Base-by-base conservation (phyloP, 495 filamentous ascomycete genomes). In the Gamarada debralockiae region DNA sequence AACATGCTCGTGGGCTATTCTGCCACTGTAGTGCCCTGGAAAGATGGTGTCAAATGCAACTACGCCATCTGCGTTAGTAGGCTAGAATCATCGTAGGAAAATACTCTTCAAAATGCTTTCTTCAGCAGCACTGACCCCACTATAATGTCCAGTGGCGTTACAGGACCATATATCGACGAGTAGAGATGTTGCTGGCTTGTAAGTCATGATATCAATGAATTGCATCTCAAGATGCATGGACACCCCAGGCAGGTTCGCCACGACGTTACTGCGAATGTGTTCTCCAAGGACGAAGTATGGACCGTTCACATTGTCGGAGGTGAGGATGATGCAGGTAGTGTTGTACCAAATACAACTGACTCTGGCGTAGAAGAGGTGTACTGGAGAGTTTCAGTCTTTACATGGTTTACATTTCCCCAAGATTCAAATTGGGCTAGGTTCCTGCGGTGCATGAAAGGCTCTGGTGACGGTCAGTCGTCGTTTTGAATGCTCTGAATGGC, bases 261-360 rank as follows among this genome's bases (percentile, higher is more conserved):
- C 57, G 12, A 82, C 42, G 55, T 81, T 64, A 14, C 57, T 65
- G 39, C 81, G 78, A 61, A 84, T 73, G 3, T 72, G 64, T 59
- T 83, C 73, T 21, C 74, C 77, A 54, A 69, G 71, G 17, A 80
- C 72, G 53, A 77, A 80, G 68, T 79, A 80, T 0, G 78, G 77
- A 0, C 78, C 77, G 44, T 73, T 74, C 5, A 74, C 79, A 44
- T 78, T 59, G 24, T 77, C 75, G 3, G 76, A 78, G 4, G 75
- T 67, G 25, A 74, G 56, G 43, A 70, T 67, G 27, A 69, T 69
- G 49, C 70, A 76, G 3, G 71, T n/a, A n/a, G 67, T 50, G 76
- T 76, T 21, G 72, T 73, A 9, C 71, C 64, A 59, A 84, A 85
- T 37, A 85, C 64, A n/a, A 73, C 62, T 5, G 58, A 59, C 3